Evolutionary conservation across 2,329 filamentous ascomycete species (phyloP), one percentile per base, ranked within the genome.

Genomic region (Exophiala bonariae): DNA sequence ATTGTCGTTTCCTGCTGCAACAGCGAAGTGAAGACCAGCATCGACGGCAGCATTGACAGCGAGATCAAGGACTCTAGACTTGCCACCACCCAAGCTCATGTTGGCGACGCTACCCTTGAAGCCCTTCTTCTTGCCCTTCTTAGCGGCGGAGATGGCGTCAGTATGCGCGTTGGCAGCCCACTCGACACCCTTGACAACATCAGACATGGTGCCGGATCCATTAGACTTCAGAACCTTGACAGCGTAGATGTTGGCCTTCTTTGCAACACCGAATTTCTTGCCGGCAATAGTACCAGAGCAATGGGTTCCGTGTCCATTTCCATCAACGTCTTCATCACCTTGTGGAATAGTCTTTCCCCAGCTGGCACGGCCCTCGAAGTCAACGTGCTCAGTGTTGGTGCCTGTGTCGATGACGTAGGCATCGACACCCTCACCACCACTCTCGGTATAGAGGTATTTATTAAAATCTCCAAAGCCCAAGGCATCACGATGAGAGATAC

Each of bases 21-120:
- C 93, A 60, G 95, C 91, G 65, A 99, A 99, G 82, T 99, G 91
- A 55, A 99, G 81, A 67, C 93, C 93, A 63, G 86, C 87, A 49
- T 86, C 80, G 62, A 97, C 92, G 57, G 92, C 92, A 58, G 92
- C 92, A 70, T 97, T 93, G 59, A 97, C 92, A 60, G 90, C 89
- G 59, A 86, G 81, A 67, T 99, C 93, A 47, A 99, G 85, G 64
- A 90, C 85, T 59, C 83, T 80, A 54, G 92, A 96, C 81, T 96
- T 97, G 79, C 93, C 93, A 76, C 93, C 93, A 66, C 93, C 93
- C 49, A 99, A 86, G 66, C 88, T 95, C 93, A 99, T 99, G 84
- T 99, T 99, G 77, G 95, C 93, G 66, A 92, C 87, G 58, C 89
- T 96, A 67, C 93, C 93, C 86, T 97, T 97, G 86, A 96, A 97